Evolutionary conservation across 768 basidiomycete genomes (phyloP).

Genomic region (Cubamyces sp.): DNA sequence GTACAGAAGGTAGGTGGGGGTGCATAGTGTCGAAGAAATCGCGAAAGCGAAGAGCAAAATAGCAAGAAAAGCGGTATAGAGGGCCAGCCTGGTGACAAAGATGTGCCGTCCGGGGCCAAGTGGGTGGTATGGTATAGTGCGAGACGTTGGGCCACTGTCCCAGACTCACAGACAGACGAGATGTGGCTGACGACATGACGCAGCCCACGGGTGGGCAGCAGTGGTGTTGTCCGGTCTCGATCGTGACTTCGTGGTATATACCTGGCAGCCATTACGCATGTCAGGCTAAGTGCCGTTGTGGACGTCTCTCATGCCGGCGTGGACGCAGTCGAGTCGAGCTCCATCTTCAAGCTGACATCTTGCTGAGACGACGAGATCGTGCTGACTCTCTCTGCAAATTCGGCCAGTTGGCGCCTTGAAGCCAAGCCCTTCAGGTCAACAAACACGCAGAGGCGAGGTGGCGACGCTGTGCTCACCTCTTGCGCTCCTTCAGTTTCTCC

Average conservation of each 20-base stretch:
- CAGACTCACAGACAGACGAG: too few relatives aligned
- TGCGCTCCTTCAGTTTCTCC: constrained; percentile 62
- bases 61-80: neutral
- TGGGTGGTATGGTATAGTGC: neutral
- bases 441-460: neutral
- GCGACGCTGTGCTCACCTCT: constrained; percentile 48
- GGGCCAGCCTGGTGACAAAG: constrained; percentile 5
- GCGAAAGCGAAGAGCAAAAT: neutral
- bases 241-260: too few relatives aligned
- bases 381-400: constrained; percentile 52
- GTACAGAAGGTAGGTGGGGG: constrained; percentile 4
- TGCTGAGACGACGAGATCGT: constrained; percentile 34
- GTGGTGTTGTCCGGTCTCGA: too few relatives aligned
- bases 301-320: constrained; percentile 48
- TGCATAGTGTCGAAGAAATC: neutral
- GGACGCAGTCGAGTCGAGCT: constrained; percentile 76
- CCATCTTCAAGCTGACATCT: constrained; percentile 47
- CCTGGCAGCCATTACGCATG: too few relatives aligned
- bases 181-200: neutral
- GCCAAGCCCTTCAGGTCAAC: neutral
- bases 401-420: constrained; percentile 54
- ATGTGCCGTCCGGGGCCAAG: neutral
- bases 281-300: too few relatives aligned
- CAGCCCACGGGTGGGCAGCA: neutral
- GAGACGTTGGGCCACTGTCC: neutral